Percentiles rank a stretch among this genome's conserved stretches.
phyloP scores from a whole-genome alignment of 192 early-diverging fungal species.

The Podila verticillata region DNA sequence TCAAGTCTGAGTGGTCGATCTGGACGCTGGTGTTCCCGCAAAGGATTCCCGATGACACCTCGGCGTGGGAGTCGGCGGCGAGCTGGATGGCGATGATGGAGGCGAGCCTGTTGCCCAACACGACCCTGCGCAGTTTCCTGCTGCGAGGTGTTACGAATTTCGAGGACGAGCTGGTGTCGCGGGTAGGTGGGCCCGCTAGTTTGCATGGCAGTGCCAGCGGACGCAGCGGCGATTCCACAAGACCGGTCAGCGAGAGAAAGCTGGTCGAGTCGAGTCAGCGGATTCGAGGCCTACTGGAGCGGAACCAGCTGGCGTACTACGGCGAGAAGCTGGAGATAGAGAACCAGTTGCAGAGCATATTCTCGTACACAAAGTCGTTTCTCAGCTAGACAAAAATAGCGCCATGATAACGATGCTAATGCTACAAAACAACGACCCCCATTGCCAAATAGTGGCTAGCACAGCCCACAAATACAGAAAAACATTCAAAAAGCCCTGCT shows the following conservation, averaged over 20 bases:
- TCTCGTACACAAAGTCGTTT: background rate
- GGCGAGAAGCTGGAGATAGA: slow-evolving; percentile 36
- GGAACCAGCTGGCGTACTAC: slow-evolving; percentile 35
- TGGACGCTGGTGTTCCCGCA: slow-evolving; percentile 29
- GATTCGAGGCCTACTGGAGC: slow-evolving; percentile 22
- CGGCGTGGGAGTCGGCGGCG: slow-evolving; percentile 7
- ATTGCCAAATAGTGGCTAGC: too few relatives aligned
- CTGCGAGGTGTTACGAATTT: slow-evolving; percentile 42
- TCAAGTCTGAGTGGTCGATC: slow-evolving; percentile 26
- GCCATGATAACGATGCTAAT: too few relatives aligned
- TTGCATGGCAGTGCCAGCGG: slow-evolving; percentile 7
- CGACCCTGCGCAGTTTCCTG: slow-evolving; percentile 12
- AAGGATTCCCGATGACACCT: slow-evolving; percentile 4
- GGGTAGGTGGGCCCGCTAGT: slow-evolving; percentile 5
- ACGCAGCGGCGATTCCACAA: background rate
- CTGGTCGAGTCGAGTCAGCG: slow-evolving; percentile 22
- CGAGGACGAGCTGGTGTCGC: slow-evolving; percentile 25
- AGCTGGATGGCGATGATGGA: slow-evolving; percentile 36
- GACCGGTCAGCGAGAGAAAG: slow-evolving; percentile 14
- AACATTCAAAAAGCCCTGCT: too few relatives aligned
- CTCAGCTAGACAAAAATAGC: background rate
- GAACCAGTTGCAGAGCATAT: slow-evolving; percentile 6
- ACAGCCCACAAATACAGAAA: too few relatives aligned
- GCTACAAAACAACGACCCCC: too few relatives aligned
- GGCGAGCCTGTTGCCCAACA: slow-evolving; percentile 9